Evolutionary conservation across 176 grass and related monocot genomes (phyloP).

Genomic region (Urochloa ruziziensis): DNA sequence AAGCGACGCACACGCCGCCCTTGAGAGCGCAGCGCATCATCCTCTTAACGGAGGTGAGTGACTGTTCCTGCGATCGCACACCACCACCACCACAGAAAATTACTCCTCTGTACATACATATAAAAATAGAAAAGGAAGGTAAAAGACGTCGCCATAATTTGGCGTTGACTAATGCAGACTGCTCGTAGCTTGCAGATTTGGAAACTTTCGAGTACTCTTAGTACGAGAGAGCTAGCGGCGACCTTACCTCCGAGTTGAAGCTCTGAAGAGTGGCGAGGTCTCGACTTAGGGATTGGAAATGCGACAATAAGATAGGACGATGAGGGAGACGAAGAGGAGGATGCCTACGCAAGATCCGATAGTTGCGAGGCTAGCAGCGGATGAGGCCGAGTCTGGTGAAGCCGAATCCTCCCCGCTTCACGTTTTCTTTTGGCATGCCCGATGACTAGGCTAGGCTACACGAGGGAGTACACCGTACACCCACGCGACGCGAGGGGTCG

Average conservation of each 20-base stretch:
- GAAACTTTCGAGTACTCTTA: not conserved
- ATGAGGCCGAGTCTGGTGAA: slow-evolving; percentile 11
- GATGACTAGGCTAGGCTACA: not conserved
- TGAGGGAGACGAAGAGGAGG: not conserved
- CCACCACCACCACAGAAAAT: slow-evolving; percentile 36
- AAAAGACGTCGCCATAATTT: not conserved
- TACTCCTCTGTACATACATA: not conserved
- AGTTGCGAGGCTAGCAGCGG: slow-evolving; percentile 14
- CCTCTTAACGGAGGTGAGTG: not conserved
- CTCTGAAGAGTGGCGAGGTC: not conserved
- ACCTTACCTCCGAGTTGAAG: slow-evolving; percentile 24
- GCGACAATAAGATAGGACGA: not conserved
- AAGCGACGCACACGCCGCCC: not conserved
- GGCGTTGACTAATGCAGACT: slow-evolving; percentile 11
- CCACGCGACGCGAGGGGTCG: not conserved
- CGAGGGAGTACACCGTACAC: no score
- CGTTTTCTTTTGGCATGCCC: not conserved
- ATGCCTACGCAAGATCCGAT: slow-evolving; percentile 37
- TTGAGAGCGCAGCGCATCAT: slow-evolving; percentile 45
- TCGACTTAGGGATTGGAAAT: not conserved
- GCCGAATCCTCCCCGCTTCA: not conserved
- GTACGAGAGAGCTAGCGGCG: not conserved
- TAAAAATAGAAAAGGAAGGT: not conserved
- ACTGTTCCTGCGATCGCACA: slow-evolving; percentile 42
- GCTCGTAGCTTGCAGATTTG: not conserved